These are phyloP conservation scores for Tolypocladium nubicola DNA, from an alignment of 2,329 filamentous ascomycete genomes.

Conservation along the genomic window DNA sequence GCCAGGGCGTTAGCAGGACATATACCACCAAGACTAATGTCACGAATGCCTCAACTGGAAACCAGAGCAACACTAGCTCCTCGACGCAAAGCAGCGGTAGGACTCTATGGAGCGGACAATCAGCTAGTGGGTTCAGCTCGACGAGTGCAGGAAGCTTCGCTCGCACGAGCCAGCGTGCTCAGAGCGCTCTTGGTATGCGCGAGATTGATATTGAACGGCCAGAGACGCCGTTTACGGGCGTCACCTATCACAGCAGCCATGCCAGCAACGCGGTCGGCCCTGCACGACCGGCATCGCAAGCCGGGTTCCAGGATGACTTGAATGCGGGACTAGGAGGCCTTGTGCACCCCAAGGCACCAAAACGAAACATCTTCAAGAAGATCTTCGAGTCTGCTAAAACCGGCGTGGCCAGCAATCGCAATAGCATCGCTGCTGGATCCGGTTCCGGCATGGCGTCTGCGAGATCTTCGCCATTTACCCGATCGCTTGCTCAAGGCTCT, in stretches of 20 bases:
- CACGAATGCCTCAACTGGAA: slow-evolving; percentile 66
- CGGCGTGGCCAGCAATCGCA: slow-evolving; percentile 78
- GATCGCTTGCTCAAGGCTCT: slow-evolving; percentile 26
- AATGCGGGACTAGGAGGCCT: slow-evolving; percentile 69
- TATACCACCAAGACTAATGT: slow-evolving; percentile 82
- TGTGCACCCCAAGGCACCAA: slow-evolving; percentile 63
- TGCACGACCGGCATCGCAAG: slow-evolving; percentile 53
- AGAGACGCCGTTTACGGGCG: slow-evolving; percentile 58
- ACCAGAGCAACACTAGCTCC: slow-evolving; percentile 61
- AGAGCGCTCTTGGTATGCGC: slow-evolving; percentile 54
- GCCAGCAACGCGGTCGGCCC: slow-evolving; percentile 37
- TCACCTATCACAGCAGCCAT: slow-evolving; percentile 89
- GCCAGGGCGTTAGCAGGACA: slow-evolving; percentile 61
- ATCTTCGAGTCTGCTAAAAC: slow-evolving; percentile 92
- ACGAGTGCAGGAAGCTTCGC: slow-evolving; percentile 93
- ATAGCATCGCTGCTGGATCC: slow-evolving; percentile 58
- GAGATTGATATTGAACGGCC: slow-evolving; percentile 46
- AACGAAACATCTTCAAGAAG: slow-evolving; percentile 88
- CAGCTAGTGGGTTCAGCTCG: slow-evolving; percentile 82
- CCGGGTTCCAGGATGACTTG: slow-evolving; percentile 54
- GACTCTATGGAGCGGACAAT: slow-evolving; percentile 88
- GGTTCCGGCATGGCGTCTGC: slow-evolving; percentile 30
- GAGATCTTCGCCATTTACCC: slow-evolving; percentile 31
- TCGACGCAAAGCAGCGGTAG: slow-evolving; percentile 70
- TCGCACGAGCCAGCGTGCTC: slow-evolving; percentile 56